A percentile compares a stretch with the other conserved stretches of the same genome.
Evolutionary conservation across 1,284 basidiomycete genomes (phyloP).

Genomic region (Rhodotorula mucilaginosa): DNA sequence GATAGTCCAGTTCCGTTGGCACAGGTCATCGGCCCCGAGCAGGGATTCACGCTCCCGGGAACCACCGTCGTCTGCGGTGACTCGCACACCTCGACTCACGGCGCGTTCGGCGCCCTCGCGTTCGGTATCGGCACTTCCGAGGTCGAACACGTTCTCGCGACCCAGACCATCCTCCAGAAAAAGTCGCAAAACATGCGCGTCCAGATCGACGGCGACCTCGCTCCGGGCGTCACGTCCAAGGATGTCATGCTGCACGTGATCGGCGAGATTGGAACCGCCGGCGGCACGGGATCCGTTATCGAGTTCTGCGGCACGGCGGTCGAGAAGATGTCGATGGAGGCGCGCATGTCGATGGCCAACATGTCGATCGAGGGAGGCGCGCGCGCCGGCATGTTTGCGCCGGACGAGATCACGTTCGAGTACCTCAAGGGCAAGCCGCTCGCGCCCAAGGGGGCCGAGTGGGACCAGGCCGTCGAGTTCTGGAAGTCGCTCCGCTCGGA

Average conservation of each 20-base stretch:
- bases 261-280: slow-evolving; percentile 88
- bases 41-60: slow-evolving; percentile 90
- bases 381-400: slow-evolving; percentile 84
- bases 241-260: slow-evolving; percentile 95
- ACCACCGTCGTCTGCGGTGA: slow-evolving; percentile 95
- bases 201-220: slow-evolving; percentile 79
- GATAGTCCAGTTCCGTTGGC: neutral
- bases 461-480: slow-evolving; percentile 84
- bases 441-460: slow-evolving; percentile 76
- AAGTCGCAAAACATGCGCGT: slow-evolving; percentile 97
- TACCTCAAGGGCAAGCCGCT: slow-evolving; percentile 85
- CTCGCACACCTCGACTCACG: slow-evolving; percentile 85
- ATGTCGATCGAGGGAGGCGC: slow-evolving; percentile 98
- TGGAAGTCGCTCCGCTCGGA: slow-evolving; percentile 85
- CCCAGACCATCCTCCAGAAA: slow-evolving; percentile 85
- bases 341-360: slow-evolving; percentile 93
- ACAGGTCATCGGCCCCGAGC: slow-evolving; percentile 83
- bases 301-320: slow-evolving; percentile 92
- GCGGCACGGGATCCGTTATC: slow-evolving; percentile 88
- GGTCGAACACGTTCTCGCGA: slow-evolving; percentile 94
- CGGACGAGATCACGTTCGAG: slow-evolving; percentile 83
- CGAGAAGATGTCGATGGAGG: slow-evolving; percentile 89
- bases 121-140: slow-evolving; percentile 97
- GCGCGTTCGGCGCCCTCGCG: slow-evolving; percentile 91
- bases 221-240: slow-evolving; percentile 87